Evolutionary conservation across 176 grass and related monocot genomes (phyloP).

Genomic region (Cymbopogon citratus): DNA sequence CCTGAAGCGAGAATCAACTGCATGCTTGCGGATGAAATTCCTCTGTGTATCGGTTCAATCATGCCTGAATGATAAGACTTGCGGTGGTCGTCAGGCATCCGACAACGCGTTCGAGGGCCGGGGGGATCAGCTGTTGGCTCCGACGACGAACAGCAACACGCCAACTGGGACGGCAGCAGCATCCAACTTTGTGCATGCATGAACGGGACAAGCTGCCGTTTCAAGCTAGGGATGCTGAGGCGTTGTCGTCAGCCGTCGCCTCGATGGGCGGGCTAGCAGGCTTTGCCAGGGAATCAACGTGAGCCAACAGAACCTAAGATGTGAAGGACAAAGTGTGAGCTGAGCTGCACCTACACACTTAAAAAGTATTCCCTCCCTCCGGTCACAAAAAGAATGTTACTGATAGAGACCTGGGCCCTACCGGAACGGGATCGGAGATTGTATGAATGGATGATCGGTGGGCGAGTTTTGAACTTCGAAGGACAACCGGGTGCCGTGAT

Average conservation of each 20-base stretch:
- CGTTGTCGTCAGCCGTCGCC: too few species aligned
- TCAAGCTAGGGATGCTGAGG: not conserved
- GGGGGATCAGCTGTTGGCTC: conserved; percentile 22
- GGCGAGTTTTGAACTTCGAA: too few species aligned
- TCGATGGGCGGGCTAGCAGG: too few species aligned
- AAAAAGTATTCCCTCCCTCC: not conserved
- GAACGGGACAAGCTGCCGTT: not conserved
- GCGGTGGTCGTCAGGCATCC: conserved; percentile 16
- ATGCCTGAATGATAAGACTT: conserved; percentile 35
- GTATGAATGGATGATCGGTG: too few species aligned
- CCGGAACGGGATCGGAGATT: too few species aligned
- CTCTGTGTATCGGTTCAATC: conserved; percentile 23
- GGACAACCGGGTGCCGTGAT: too few species aligned
- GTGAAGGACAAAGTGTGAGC: conserved; percentile 2
- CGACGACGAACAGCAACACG: conserved; percentile 18
- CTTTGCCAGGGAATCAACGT: conserved; percentile 30
- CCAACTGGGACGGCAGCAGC: conserved; percentile 8
- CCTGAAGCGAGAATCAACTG: conserved; percentile 10
- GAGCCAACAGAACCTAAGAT: conserved; percentile 21
- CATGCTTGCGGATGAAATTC: not conserved
- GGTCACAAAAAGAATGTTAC: too few species aligned
- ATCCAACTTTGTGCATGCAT: conserved; percentile 26
- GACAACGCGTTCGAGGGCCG: not conserved
- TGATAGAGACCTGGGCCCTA: too few species aligned
- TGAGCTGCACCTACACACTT: not conserved